Percentiles rank a stretch among this genome's conserved stretches.
phyloP scores from a whole-genome alignment of 441 rosid species.

The Dalechampia spathulata region DNA sequence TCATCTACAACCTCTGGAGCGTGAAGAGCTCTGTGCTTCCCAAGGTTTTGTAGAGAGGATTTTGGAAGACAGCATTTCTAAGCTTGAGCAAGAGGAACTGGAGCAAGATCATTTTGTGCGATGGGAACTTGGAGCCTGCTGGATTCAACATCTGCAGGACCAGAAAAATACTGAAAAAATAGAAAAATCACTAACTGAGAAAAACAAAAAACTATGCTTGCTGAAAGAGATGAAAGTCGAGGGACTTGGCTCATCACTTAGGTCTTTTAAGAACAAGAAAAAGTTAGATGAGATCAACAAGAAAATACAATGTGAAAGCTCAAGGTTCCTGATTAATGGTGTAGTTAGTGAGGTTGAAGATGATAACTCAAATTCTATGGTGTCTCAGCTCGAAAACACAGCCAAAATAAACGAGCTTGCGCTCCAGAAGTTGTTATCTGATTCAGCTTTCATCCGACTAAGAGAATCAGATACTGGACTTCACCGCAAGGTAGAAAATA shows the following conservation, averaged over 20 bases:
- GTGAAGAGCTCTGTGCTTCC: slow-evolving; percentile 56
- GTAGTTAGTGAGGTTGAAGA: slow-evolving; percentile 35
- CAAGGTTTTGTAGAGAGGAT: slow-evolving; percentile 42
- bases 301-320: slow-evolving; percentile 35
- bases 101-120: slow-evolving; percentile 37
- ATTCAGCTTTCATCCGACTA: slow-evolving; percentile 39
- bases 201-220: slow-evolving; percentile 36
- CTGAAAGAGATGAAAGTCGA: slow-evolving; percentile 84
- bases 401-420: slow-evolving; percentile 27
- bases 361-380: slow-evolving; percentile 33
- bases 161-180: slow-evolving; percentile 73
- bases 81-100: slow-evolving; percentile 34
- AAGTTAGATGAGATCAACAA: slow-evolving; percentile 39
- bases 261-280: slow-evolving; percentile 74
- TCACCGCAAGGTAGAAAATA: slow-evolving; percentile 40
- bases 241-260: slow-evolving; percentile 97
- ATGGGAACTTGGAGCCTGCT: slow-evolving; percentile 81
- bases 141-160: slow-evolving; percentile 67
- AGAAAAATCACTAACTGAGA: slow-evolving; percentile 58
- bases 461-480: slow-evolving; percentile 50
- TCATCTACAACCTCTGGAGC: slow-evolving; percentile 39
- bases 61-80: slow-evolving; percentile 42
- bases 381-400: slow-evolving; percentile 32
- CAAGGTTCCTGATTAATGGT: slow-evolving; percentile 31
- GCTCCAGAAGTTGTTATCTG: slow-evolving; percentile 37